Evolutionary conservation across 2,329 filamentous ascomycete genomes (phyloP), one percentile per base, ranked within the genome.

Genomic region (Macrophomina phaseolina): DNA sequence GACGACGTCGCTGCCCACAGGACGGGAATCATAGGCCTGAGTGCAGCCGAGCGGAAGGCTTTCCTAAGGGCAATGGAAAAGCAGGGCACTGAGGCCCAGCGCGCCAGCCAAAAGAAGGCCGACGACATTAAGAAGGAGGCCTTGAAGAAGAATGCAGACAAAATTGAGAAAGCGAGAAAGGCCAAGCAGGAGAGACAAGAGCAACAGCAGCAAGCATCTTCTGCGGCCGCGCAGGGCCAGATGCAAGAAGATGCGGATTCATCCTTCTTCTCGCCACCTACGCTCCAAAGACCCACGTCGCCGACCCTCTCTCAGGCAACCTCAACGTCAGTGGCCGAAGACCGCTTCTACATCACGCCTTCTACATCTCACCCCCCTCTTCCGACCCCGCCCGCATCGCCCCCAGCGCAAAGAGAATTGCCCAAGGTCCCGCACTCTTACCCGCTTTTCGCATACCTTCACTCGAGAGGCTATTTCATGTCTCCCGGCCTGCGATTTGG

Each of bases 401-500:
- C 70, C 0, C 66, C 71, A n/a, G 34, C 67, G 2, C 66, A 69
- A 2, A 70, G 71, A 14, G 46, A 46, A 48, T 73, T 79, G 23
- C 81, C 82, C 16, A 67, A 72, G 16, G 76, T 77, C 2, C 73
- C 75, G n/a, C 69, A 71, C 4, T 78, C 80, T 18, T 94, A 92
- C 71, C 88, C 92, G 2, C 82, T 98, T 28, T 97, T 93, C 79
- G 88, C 87, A 42, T 90, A 95, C 75, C 83, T 99, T 32, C 92
- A 97, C 74, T 83, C 85, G 7, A 84, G 86, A 18, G 91, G 91
- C 60, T 97, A 94, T 80, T 98, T 91, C 81, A 89, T 95, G 74
- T 94, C 93, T 65, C 95, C 95, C 1, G 95, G 95, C 8, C 85
- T 99, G 63, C 91, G 95, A 32, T 99, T 99, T 74, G 95, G 95